Evolutionary conservation across 2,329 filamentous ascomycete genomes (phyloP).

Genomic region (Pseudogymnoascus sp.): DNA sequence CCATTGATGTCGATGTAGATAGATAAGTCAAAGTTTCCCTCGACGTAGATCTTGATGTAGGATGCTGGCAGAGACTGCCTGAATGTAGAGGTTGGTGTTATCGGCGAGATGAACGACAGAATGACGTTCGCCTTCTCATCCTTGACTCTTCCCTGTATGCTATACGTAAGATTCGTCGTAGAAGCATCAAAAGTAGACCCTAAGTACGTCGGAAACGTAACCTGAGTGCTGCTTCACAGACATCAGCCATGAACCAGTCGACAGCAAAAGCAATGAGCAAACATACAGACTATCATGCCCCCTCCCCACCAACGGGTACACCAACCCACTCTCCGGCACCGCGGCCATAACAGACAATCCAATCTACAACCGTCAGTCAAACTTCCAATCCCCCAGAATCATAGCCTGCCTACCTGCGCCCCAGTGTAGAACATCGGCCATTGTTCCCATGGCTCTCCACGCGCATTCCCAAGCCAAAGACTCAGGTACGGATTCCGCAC

Average conservation of each 20-base stretch:
- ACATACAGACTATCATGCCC: constrained; percentile 27
- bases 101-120: constrained; percentile 44
- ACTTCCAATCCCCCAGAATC: neutral
- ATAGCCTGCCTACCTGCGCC: constrained; percentile 40
- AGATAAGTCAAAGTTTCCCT: constrained; percentile 56
- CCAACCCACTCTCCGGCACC: constrained; percentile 48
- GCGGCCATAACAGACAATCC: constrained; percentile 57
- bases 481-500: constrained; percentile 54
- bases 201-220: constrained; percentile 50
- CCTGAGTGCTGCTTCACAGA: constrained; percentile 40
- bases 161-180: constrained; percentile 61
- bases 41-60: constrained; percentile 64
- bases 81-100: constrained; percentile 26
- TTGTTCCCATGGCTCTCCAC: constrained; percentile 67
- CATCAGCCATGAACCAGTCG: neutral
- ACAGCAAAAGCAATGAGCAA: neutral
- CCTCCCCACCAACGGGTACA: constrained; percentile 57
- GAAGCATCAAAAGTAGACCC: constrained; percentile 61
- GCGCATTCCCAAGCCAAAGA: constrained; percentile 56
- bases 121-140: constrained; percentile 42
- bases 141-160: constrained; percentile 32
- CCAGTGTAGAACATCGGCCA: constrained; percentile 87
- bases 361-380: constrained; percentile 32
- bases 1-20: constrained; percentile 63
- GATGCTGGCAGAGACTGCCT: constrained; percentile 52